These are phyloP conservation scores for Penicillium coffeae DNA, from an alignment of 495 filamentous ascomycete species.

Conservation along the genomic window DNA sequence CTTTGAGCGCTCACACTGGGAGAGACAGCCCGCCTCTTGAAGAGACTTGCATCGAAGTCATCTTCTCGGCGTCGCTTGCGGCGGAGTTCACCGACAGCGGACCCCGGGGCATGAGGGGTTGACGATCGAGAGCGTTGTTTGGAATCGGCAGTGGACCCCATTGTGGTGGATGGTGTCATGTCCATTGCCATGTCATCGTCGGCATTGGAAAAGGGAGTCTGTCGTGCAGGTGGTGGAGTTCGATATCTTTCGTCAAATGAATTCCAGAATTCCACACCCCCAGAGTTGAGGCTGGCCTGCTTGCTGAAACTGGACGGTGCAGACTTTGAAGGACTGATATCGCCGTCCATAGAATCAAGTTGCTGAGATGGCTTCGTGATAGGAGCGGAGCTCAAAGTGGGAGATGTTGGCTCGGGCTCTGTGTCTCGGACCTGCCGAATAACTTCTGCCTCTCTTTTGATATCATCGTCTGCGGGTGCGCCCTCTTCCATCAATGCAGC, in stretches of 20 bases:
- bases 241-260: conserved; percentile 61
- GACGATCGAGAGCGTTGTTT: conserved; percentile 46
- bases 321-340: conserved; percentile 58
- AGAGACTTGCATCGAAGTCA: conserved; percentile 80
- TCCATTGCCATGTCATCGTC: conserved; percentile 78
- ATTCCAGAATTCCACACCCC: conserved; percentile 76
- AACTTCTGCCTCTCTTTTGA: conserved; percentile 89
- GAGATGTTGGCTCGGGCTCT: conserved; percentile 41
- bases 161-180: conserved; percentile 57
- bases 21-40: conserved; percentile 92
- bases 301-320: conserved; percentile 64
- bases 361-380: conserved; percentile 50
- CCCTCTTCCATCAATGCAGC: conserved; percentile 86
- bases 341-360: conserved; percentile 47
- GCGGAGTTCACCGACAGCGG: conserved; percentile 62
- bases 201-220: conserved; percentile 52
- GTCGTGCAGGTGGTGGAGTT: conserved; percentile 59
- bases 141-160: conserved; percentile 26
- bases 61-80: conserved; percentile 85
- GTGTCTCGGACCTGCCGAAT: conserved; percentile 88
- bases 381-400: conserved; percentile 31
- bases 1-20: conserved; percentile 90
- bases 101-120: conserved; percentile 43
- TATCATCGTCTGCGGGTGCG: conserved; percentile 81
- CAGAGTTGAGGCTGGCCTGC: conserved; percentile 66